These are phyloP conservation scores for Lachnellula subtilissima DNA, from an alignment of 2,329 filamentous ascomycete species.

Conservation along the genomic window DNA sequence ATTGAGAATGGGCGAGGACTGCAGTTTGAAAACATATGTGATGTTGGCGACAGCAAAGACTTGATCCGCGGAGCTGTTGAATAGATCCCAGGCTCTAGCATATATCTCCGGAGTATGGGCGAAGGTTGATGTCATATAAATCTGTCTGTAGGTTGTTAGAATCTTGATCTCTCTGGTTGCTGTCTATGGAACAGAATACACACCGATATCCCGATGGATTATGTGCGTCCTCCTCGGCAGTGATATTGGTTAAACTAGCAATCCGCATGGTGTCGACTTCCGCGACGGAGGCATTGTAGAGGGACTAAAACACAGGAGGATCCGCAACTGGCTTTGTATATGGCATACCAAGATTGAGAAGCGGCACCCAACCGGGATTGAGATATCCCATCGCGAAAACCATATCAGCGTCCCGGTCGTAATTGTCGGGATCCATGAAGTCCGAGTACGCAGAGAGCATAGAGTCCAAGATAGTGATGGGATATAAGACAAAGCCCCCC, in stretches of 20 bases:
- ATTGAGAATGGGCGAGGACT: neutral
- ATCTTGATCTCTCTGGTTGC: neutral
- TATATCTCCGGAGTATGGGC: neutral
- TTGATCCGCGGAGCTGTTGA: neutral
- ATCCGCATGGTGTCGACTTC: neutral
- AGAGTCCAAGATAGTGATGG: neutral
- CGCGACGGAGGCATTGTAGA: neutral
- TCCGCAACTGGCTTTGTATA: neutral
- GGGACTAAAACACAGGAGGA: neutral
- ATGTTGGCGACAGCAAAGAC: neutral
- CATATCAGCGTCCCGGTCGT: conserved; percentile 8
- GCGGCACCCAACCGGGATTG: neutral
- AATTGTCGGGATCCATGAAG: conserved; percentile 1
- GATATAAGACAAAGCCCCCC: conserved; percentile 1
- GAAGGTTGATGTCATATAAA: neutral
- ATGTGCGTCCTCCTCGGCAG: neutral
- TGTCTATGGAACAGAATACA: neutral
- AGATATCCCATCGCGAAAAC: conserved; percentile 3
- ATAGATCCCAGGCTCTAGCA: neutral
- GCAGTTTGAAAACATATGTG: neutral
- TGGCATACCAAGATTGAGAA: conserved; percentile 1
- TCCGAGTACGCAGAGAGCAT: conserved; percentile 4
- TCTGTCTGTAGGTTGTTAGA: neutral
- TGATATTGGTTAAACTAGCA: neutral
- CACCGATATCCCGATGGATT: conserved; percentile 3